Conservation (phyloP, 225 moss, liverwort and hornwort genomes). For the Rhytidiadelphus loreus region DNA sequence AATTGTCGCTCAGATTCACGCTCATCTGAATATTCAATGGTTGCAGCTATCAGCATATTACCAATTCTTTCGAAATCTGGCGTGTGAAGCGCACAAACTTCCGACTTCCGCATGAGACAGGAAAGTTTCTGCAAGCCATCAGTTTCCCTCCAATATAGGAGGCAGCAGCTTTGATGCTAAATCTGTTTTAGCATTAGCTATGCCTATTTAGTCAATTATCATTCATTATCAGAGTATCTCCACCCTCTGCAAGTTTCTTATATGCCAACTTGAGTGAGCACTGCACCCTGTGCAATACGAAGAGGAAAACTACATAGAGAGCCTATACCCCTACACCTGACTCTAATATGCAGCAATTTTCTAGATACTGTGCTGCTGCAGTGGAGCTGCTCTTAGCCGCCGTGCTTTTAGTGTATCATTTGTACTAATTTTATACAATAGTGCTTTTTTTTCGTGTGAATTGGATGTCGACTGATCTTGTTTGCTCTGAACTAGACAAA, state of each 20-base stretch:
- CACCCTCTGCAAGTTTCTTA: background rate
- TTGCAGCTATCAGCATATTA: slow-evolving; percentile 3
- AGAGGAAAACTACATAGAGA: background rate
- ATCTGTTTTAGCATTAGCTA: background rate
- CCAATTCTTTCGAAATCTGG: slow-evolving; percentile 6
- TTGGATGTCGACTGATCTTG: background rate
- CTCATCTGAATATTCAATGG: slow-evolving; percentile 6
- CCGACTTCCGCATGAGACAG: background rate
- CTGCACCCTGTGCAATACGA: background rate
- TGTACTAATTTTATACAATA: background rate
- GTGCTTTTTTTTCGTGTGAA: background rate
- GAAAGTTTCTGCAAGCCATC: slow-evolving; percentile 4
- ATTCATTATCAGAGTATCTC: background rate
- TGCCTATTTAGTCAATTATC: background rate
- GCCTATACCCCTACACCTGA: background rate
- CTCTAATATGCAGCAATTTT: background rate
- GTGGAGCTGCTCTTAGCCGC: background rate
- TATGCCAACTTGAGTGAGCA: background rate
- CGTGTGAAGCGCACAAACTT: slow-evolving; percentile 4
- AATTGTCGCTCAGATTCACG: background rate
- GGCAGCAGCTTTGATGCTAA: background rate
- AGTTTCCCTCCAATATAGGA: background rate
- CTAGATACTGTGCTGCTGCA: background rate
- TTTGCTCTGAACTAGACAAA: background rate
- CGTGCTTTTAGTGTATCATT: background rate